A percentile compares a stretch with the other conserved stretches of the same genome.
Evolutionary conservation across 768 basidiomycete species (phyloP).

Genomic region (Solioccasus polychromus): DNA sequence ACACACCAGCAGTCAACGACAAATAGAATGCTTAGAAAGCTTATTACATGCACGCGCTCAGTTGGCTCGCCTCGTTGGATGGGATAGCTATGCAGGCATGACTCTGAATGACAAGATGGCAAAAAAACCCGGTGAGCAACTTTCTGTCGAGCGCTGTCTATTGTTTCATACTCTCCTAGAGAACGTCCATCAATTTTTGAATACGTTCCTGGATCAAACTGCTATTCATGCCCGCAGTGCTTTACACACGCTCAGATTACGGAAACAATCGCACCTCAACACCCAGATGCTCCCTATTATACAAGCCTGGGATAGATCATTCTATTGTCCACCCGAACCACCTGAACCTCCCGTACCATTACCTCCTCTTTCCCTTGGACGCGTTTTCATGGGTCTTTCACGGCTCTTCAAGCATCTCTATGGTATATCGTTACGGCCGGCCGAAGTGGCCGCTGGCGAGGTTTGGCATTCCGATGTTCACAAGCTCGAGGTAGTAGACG

Average conservation of each 20-base stretch:
- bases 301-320: constrained; percentile 97
- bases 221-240: constrained; percentile 74
- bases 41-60: constrained; percentile 77
- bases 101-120: constrained; percentile 96
- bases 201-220: constrained; percentile 77
- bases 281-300: constrained; percentile 59
- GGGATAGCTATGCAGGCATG: constrained; percentile 84
- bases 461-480: constrained; percentile 87
- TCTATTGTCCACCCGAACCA: constrained; percentile 80
- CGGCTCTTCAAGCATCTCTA: constrained; percentile 84
- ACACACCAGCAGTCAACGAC: constrained; percentile 70
- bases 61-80: constrained; percentile 81
- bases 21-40: constrained; percentile 73
- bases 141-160: background rate
- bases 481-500: constrained; percentile 92
- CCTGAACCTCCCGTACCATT: constrained; percentile 72
- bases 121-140: constrained; percentile 72
- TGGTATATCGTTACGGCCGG: constrained; percentile 78
- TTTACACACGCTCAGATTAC: constrained; percentile 58
- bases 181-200: constrained; percentile 84
- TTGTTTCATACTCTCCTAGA: constrained; percentile 40
- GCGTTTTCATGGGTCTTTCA: constrained; percentile 88
- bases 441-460: constrained; percentile 68
- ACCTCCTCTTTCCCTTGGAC: constrained; percentile 81
- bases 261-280: constrained; percentile 73